Evolutionary conservation across 768 basidiomycete genomes (phyloP), one percentile per base, ranked within the genome.

Genomic region (Collybia nuda): DNA sequence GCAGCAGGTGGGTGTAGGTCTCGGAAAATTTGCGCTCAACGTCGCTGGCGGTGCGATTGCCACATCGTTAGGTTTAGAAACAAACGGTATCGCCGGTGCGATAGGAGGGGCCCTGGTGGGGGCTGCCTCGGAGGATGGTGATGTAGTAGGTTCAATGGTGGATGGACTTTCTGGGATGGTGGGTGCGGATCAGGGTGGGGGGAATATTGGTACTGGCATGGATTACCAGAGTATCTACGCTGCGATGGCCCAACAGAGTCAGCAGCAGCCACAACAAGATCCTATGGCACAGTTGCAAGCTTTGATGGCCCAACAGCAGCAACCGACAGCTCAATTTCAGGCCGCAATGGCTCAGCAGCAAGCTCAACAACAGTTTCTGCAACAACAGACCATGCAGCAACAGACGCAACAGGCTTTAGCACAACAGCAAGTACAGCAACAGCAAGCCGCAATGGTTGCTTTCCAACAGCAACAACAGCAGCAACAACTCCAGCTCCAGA

Each of bases 211-310:
- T 19, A 50, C 58, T 1, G 56, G 61, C 26, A 63, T 66, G 7
- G 64, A 69, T 50, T 71, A 71, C 51, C 61, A 65, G 46, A 57
- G 54, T 1, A 56, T 68, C 6, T 57, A 69, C 26, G 62, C 65
- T 49, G 62, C 64, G 6, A 54, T 70, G 36, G 40, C 60, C 23
- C 56, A 61, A 15, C 32, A 32, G 12, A 32, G 14, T 11, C 67
- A 68, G 48, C 69, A 68, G 45, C 62, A 65, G 49, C 17, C 21
- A 9, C 28, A 9, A 32, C 32, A 32, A 11, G 32, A 5, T 9
- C 46, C 47, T 17, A 49, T 38, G 14, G 56, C 48, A 6, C 44
- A 57, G 44, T 53, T 55, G 26, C 50, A 48, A 36, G 45, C 51
- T n/a, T 24, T 55, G 14, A 45, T 56, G 23, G 22, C 26, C 4